Evolutionary conservation across 371 early-diverging fungal genomes (phyloP).

Genomic region (Mortierella sp.): DNA sequence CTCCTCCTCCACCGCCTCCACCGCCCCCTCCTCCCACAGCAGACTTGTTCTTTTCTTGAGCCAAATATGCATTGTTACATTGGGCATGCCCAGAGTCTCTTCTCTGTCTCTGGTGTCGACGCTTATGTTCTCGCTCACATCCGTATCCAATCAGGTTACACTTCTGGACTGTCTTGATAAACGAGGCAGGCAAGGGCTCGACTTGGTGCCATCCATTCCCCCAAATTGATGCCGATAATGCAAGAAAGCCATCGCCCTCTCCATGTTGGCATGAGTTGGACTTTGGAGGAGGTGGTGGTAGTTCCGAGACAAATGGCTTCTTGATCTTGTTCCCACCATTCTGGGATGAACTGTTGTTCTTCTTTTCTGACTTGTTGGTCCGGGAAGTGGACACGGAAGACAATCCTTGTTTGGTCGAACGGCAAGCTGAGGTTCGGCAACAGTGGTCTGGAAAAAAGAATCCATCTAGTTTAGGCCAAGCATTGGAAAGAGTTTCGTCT

Average conservation of each 20-base stretch:
- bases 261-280: background rate
- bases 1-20: background rate
- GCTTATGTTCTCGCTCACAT: constrained; percentile 19
- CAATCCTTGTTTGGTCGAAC: background rate
- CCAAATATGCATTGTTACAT: background rate
- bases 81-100: background rate
- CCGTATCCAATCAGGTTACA: constrained; percentile 27
- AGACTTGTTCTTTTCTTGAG: background rate
- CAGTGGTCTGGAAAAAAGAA: constrained; percentile 52
- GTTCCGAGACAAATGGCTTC: constrained; percentile 23
- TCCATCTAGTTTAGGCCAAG: constrained; percentile 44
- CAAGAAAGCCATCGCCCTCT: constrained; percentile 9
- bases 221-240: constrained; percentile 42
- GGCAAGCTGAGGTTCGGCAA: constrained; percentile 40
- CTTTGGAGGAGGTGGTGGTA: constrained; percentile 34
- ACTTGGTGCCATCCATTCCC: constrained; percentile 49
- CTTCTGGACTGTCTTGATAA: constrained; percentile 34
- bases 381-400: background rate
- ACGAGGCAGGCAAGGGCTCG: constrained; percentile 44
- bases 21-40: background rate
- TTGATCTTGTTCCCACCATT: constrained; percentile 2
- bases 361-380: constrained; percentile 5
- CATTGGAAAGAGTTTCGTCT: constrained; percentile 13
- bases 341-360: background rate
- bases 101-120: background rate